Base-by-base conservation (phyloP, 2,329 filamentous ascomycete genomes). In the Cladosporium velox region DNA sequence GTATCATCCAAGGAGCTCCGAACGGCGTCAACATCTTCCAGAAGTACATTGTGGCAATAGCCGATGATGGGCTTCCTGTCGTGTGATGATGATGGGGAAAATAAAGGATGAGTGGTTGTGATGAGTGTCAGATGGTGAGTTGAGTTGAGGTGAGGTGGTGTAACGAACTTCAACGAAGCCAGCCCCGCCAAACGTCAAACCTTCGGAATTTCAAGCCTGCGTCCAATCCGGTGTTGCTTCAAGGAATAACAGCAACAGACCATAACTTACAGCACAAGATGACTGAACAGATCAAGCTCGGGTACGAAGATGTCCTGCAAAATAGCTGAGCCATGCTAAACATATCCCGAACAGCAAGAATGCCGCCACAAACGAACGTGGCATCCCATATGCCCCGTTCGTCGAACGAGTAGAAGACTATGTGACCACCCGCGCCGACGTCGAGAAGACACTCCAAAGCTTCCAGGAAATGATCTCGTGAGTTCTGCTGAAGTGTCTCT, bases 381-480 rank as follows among this genome's bases (percentile, higher is more conserved):
- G 92, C 67, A 96, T 96, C 67, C 92, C 92, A 28, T 87, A 87
- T 74, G 92, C 92, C 70, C 91, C 91, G 6, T 95, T 95, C 77
- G 91, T 95, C 76, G 91, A 95, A 79, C 91, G 90, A 73, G 91
- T 95, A 69, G 92, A 96, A 78, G 91, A 96, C 81, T 96, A 94
- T 83, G 90, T 95, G 66, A 84, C 90, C 54, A 88, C 90, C 51
- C 87, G 91, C 64, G 87, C 87, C 44, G 91, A 96, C 75, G 92
- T 95, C 72, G 92, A 96, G 77, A 83, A 85, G 55, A 93, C 91
- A 18, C 83, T 96, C 75, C 89, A 90, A 76, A 92, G 86, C 78
- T 96, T 96, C 78, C 91, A 94, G 77, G 92, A 96, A 83, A 95
- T 96, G 91, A 96, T 96, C 71, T 92, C 91, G 91, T 95, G 85